These are phyloP conservation scores for Irpex sp. DNA, from an alignment of 1,284 basidiomycete species.

Conservation along the genomic window DNA sequence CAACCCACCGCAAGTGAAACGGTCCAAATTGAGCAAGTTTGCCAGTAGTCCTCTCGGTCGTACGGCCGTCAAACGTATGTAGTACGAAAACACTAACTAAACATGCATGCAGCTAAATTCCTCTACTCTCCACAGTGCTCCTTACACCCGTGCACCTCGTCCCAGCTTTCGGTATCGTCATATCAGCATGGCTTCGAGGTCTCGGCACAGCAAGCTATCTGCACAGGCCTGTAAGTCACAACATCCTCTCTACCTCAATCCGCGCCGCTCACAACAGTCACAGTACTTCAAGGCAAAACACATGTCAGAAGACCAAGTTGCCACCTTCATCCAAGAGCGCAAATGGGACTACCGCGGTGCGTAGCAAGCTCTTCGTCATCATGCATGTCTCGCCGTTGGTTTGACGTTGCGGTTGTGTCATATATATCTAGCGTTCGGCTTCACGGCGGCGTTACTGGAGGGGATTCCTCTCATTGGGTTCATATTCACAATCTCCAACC, in stretches of 20 bases:
- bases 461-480: conserved; percentile 76
- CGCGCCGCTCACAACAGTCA: not conserved
- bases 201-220: conserved; percentile 68
- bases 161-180: conserved; percentile 66
- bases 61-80: conserved; percentile 38
- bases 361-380: no score
- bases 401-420: not conserved
- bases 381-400: conserved; percentile 1
- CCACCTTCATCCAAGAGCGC: conserved; percentile 80
- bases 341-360: conserved; percentile 82
- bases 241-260: not conserved
- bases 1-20: conserved; percentile 51
- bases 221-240: conserved; percentile 57
- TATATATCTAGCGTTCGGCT: conserved; percentile 66
- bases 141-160: conserved; percentile 67
- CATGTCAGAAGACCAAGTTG: conserved; percentile 68
- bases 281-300: conserved; percentile 82
- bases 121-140: conserved; percentile 43
- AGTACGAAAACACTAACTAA: not conserved
- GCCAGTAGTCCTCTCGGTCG: conserved; percentile 46
- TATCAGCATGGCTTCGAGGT: conserved; percentile 65
- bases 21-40: conserved; percentile 16
- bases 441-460: conserved; percentile 75
- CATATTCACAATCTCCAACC: conserved; percentile 79
- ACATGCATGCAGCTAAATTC: not conserved